Evolutionary conservation across 306 rosid species (phyloP).

Genomic region (Prunus persica): Prunus_persica_NCBIv2 NC_034011.1:2380001-2380500

Average conservation of each 20-base stretch:
- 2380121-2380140: neutral
- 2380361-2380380: neutral
- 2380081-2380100: neutral
- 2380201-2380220: neutral
- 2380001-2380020: no score
- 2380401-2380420: neutral
- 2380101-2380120: neutral
- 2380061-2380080: neutral
- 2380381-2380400: neutral
- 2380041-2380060: neutral
- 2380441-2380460: neutral
- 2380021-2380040: neutral
- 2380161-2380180: neutral
- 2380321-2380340: neutral
- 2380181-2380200: neutral
- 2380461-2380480: slow-evolving; percentile 78
- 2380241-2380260: neutral
- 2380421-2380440: neutral
- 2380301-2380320: neutral
- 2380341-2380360: neutral
- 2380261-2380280: neutral
- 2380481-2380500: slow-evolving; percentile 96
- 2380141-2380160: neutral
- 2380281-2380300: neutral
- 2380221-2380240: neutral